These are phyloP conservation scores for Coemansia sp. DNA, from an alignment of 192 early-diverging fungal species.

Conservation along the genomic window DNA sequence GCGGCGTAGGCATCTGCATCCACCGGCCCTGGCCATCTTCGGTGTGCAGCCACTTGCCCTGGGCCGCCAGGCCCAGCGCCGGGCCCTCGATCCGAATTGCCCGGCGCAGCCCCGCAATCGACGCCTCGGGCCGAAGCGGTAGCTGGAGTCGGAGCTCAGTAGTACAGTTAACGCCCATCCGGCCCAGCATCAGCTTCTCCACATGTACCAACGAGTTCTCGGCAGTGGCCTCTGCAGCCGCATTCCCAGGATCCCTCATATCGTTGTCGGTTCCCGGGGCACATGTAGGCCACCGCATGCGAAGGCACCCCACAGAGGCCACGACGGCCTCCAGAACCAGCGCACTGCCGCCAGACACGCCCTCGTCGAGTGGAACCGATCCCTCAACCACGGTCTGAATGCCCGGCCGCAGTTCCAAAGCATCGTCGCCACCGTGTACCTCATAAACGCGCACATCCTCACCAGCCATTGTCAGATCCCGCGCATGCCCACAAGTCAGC, in stretches of 20 bases:
- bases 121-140: neutral
- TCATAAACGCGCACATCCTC: neutral
- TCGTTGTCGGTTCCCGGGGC: neutral
- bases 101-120: slow-evolving; percentile 3
- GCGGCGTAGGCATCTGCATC: slow-evolving; percentile 18
- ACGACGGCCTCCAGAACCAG: neutral
- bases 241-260: neutral
- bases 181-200: slow-evolving; percentile 20
- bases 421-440: neutral
- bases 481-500: no score
- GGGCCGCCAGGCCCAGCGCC: slow-evolving; percentile 5
- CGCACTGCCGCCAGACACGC: neutral
- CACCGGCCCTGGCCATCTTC: slow-evolving; percentile 1
- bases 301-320: slow-evolving; percentile 4
- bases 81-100: slow-evolving; percentile 14
- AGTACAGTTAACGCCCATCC: slow-evolving; percentile 12
- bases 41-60: slow-evolving; percentile 16
- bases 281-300: slow-evolving; percentile 25
- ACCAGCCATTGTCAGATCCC: neutral
- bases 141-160: neutral
- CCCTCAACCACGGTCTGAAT: slow-evolving; percentile 17
- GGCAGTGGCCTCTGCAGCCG: neutral
- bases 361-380: neutral
- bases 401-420: slow-evolving; percentile 5
- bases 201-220: slow-evolving; percentile 14